Conservation (phyloP, 108 stramenopile genomes). For the Cyclotella atomus region DNA sequence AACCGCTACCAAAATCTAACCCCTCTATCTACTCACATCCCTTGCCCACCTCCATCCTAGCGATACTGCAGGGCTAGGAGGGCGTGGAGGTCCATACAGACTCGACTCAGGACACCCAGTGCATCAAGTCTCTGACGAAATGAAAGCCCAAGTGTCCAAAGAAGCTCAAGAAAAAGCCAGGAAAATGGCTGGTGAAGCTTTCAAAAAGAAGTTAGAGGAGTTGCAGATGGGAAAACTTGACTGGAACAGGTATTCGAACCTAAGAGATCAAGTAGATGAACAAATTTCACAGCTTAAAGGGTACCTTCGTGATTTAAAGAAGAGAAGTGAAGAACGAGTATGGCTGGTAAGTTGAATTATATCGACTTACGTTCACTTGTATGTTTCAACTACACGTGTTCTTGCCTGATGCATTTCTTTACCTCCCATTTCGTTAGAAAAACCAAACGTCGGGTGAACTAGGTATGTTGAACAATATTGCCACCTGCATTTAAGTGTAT, state of each 20-base stretch:
- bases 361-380: no score
- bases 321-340: conserved; percentile 62
- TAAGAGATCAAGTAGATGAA: conserved; percentile 57
- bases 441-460: conserved; percentile 81
- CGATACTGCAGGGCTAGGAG: conserved; percentile 92
- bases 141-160: conserved; percentile 81
- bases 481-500: not conserved
- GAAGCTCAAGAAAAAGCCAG: conserved; percentile 66
- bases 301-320: conserved; percentile 59
- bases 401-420: no score
- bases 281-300: conserved; percentile 64
- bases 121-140: conserved; percentile 88
- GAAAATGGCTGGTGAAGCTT: conserved; percentile 74
- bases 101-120: conserved; percentile 86
- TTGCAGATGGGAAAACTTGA: conserved; percentile 84
- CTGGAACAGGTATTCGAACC: conserved; percentile 67
- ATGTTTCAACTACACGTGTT: no score
- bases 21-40: no score
- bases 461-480: no score
- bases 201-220: conserved; percentile 71
- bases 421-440: no score
- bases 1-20: no score
- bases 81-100: conserved; percentile 91
- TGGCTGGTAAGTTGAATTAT: no score
- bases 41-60: no score